Evolutionary conservation across 2,329 filamentous ascomycete genomes (phyloP).

Genomic region (Aspergillus sclerotialis): DNA sequence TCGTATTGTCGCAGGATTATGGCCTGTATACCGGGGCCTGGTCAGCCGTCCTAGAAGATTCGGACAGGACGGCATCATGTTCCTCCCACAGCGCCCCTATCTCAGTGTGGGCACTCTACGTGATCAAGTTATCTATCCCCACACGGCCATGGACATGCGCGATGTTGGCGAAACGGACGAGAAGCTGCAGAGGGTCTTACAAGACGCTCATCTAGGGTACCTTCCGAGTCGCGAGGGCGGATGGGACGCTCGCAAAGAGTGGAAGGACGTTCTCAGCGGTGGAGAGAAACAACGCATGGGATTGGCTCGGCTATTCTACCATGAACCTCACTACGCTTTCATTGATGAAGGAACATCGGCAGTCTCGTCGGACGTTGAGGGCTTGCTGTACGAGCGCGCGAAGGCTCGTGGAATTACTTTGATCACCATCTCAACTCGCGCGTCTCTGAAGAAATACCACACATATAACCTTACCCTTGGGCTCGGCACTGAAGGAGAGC

Average conservation of each 20-base stretch:
- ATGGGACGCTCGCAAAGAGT: slow-evolving; percentile 94
- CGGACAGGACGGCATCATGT: slow-evolving; percentile 93
- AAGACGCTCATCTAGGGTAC: slow-evolving; percentile 80
- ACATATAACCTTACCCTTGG: slow-evolving; percentile 84
- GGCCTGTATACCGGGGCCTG: slow-evolving; percentile 91
- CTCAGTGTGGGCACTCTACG: slow-evolving; percentile 85
- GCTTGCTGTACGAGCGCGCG: slow-evolving; percentile 82
- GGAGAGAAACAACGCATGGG: slow-evolving; percentile 96
- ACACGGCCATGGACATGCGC: slow-evolving; percentile 90
- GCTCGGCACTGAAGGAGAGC: slow-evolving; percentile 69
- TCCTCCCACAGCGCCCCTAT: slow-evolving; percentile 89
- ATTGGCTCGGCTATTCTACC: slow-evolving; percentile 83
- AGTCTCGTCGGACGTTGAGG: slow-evolving; percentile 90
- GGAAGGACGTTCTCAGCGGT: slow-evolving; percentile 96
- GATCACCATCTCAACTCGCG: slow-evolving; percentile 91
- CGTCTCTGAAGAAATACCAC: slow-evolving; percentile 92
- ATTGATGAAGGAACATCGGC: slow-evolving; percentile 94
- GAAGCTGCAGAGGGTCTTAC: slow-evolving; percentile 70
- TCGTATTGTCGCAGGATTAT: slow-evolving; percentile 81
- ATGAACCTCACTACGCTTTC: slow-evolving; percentile 90
- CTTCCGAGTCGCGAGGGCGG: slow-evolving; percentile 87
- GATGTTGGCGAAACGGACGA: slow-evolving; percentile 69
- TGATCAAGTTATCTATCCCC: slow-evolving; percentile 96
- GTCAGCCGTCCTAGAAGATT: slow-evolving; percentile 76
- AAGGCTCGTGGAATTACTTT: slow-evolving; percentile 92